A percentile compares a stretch with the other conserved stretches of the same genome.
These are phyloP conservation scores for Thyridium curvatum DNA, from an alignment of 2,329 filamentous ascomycete species.

Conservation along the genomic window DNA sequence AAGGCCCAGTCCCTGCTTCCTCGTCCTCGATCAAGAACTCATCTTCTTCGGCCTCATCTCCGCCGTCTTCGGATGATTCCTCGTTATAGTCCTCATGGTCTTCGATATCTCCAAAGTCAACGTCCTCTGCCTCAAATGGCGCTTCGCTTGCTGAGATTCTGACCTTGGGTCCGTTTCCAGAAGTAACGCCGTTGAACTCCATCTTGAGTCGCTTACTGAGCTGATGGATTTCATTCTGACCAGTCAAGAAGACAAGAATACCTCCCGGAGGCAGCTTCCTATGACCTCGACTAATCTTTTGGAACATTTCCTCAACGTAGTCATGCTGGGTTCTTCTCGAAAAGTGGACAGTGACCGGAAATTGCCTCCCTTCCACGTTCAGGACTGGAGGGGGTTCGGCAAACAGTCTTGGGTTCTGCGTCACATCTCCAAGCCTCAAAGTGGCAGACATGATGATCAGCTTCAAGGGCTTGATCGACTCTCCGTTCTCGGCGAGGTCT, in stretches of 20 bases:
- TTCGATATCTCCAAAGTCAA: constrained; percentile 67
- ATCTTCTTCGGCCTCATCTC: constrained; percentile 51
- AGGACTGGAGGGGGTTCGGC: constrained; percentile 72
- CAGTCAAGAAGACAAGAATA: constrained; percentile 90
- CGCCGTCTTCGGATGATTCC: constrained; percentile 54
- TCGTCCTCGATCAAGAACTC: constrained; percentile 64
- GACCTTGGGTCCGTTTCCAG: constrained; percentile 58
- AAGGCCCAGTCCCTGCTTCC: constrained; percentile 51
- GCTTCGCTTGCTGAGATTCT: constrained; percentile 71
- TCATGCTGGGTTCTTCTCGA: constrained; percentile 74
- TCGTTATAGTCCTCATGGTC: constrained; percentile 49
- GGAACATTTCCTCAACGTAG: constrained; percentile 85
- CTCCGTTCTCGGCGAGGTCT: constrained; percentile 66
- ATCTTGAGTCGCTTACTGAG: constrained; percentile 75
- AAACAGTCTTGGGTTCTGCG: constrained; percentile 77
- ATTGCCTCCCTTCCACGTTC: constrained; percentile 86
- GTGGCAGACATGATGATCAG: constrained; percentile 98
- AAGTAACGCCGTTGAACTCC: constrained; percentile 52
- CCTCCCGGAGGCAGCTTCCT: constrained; percentile 83
- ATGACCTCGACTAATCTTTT: constrained; percentile 82
- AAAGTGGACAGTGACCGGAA: constrained; percentile 86
- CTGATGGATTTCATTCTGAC: constrained; percentile 82
- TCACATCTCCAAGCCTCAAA: constrained; percentile 82
- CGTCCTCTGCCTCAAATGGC: constrained; percentile 77
- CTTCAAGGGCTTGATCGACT: constrained; percentile 72